Evolutionary conservation across 208 protist species (phyloP).

Genomic region (Acanthamoeba divionensis): DNA sequence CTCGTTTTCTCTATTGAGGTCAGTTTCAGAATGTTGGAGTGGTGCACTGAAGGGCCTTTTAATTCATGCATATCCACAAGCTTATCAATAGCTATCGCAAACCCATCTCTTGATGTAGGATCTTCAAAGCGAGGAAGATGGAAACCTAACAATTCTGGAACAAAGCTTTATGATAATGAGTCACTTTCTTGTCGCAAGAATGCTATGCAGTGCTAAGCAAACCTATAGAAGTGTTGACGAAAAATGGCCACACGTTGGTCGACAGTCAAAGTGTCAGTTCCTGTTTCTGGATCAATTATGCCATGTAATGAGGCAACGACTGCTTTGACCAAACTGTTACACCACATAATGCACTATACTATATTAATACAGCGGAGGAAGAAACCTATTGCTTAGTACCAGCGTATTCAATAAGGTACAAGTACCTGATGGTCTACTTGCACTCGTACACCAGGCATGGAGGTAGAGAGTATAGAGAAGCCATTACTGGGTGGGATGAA

Average conservation of each 20-base stretch:
- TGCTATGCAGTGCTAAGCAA: neutral
- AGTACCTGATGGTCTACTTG: conserved; percentile 24
- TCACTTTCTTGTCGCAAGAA: too few relatives aligned
- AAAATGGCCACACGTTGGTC: neutral
- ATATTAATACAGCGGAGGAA: neutral
- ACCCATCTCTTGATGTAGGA: too few relatives aligned
- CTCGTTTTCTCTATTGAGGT: too few relatives aligned
- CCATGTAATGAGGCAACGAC: neutral
- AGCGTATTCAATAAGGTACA: neutral
- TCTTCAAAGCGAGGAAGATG: too few relatives aligned
- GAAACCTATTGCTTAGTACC: neutral
- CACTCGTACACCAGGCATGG: conserved; percentile 19
- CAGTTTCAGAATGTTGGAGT: too few relatives aligned
- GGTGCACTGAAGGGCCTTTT: too few relatives aligned
- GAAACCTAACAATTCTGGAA: too few relatives aligned
- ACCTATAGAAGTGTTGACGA: neutral
- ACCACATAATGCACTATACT: conserved; percentile 18
- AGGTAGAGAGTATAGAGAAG: neutral
- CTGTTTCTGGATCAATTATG: neutral
- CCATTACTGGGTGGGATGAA: conserved; percentile 15
- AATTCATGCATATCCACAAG: too few relatives aligned
- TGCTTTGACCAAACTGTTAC: neutral
- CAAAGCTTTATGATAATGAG: too few relatives aligned
- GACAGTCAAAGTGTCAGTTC: neutral
- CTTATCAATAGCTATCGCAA: too few relatives aligned